These are phyloP conservation scores for Tuber borchii DNA, from an alignment of 495 filamentous ascomycete species.

Conservation along the genomic window DNA sequence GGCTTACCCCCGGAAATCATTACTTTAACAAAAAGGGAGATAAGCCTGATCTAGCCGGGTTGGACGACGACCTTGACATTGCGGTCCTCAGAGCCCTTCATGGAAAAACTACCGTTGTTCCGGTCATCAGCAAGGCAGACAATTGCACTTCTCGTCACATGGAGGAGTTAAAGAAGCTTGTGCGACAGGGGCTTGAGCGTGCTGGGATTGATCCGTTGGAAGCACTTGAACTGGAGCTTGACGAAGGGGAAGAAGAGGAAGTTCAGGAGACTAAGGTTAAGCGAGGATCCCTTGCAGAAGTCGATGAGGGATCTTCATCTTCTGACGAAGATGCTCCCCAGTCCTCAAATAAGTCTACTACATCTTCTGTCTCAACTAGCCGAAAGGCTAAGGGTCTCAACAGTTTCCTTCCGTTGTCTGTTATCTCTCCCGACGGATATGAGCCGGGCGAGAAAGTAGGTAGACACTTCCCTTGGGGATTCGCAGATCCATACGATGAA, in stretches of 20 bases:
- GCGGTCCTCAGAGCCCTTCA: slow-evolving; percentile 81
- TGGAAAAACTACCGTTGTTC: slow-evolving; percentile 93
- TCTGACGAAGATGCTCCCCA: slow-evolving; percentile 50
- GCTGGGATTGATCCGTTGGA: slow-evolving; percentile 85
- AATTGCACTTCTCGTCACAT: slow-evolving; percentile 91
- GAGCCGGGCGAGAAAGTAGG: slow-evolving; percentile 67
- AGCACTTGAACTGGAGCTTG: slow-evolving; percentile 70
- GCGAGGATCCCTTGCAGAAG: slow-evolving; percentile 34
- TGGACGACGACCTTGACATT: slow-evolving; percentile 86
- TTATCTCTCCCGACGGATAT: slow-evolving; percentile 86
- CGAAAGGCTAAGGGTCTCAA: slow-evolving; percentile 35
- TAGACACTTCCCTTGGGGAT: slow-evolving; percentile 90
- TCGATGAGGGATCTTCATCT: slow-evolving; percentile 22
- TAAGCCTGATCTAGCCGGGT: slow-evolving; percentile 54
- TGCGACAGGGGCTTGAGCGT: slow-evolving; percentile 78
- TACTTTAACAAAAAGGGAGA: slow-evolving; percentile 37
- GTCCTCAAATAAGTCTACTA: slow-evolving; percentile 48
- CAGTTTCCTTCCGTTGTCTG: slow-evolving; percentile 76
- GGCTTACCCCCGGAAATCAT: slow-evolving; percentile 59
- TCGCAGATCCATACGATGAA: slow-evolving; percentile 82
- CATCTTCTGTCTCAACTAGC: slow-evolving; percentile 39
- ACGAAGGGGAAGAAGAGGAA: slow-evolving; percentile 60
- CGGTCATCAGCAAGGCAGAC: slow-evolving; percentile 94
- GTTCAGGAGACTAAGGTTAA: slow-evolving; percentile 31
- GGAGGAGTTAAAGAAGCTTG: slow-evolving; percentile 81